Conservation (phyloP, 225 moss, liverwort and hornwort species). For the Climacium dendroides region DNA sequence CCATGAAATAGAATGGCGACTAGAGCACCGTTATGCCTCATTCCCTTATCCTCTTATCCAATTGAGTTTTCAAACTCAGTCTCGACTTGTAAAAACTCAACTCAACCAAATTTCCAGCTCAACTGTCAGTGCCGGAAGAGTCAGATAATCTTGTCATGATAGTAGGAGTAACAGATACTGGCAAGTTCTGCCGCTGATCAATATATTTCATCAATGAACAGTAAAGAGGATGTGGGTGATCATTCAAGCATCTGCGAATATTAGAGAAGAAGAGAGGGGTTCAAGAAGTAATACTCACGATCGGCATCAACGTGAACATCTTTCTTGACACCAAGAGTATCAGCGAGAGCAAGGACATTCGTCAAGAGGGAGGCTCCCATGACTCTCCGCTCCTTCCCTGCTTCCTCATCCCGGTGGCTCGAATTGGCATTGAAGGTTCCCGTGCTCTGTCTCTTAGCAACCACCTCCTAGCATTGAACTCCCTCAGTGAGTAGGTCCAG, state of each 20-base stretch:
- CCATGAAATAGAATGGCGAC: background rate
- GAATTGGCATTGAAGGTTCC: slow-evolving; percentile 6
- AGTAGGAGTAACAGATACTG: background rate
- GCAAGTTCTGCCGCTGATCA: background rate
- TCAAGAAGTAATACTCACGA: slow-evolving; percentile 20
- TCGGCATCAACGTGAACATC: slow-evolving; percentile 28
- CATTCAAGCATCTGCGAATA: background rate
- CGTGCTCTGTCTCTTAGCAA: background rate
- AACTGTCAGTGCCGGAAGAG: background rate
- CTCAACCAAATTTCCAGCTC: background rate
- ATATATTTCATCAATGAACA: background rate
- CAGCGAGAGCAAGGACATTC: slow-evolving; percentile 43
- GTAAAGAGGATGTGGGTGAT: background rate
- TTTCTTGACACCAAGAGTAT: slow-evolving; percentile 37
- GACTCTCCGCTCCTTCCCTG: slow-evolving; percentile 34
- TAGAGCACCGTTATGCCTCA: background rate
- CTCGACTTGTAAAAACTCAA: background rate
- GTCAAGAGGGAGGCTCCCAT: slow-evolving; percentile 42
- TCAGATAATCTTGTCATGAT: background rate
- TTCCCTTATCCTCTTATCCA: background rate
- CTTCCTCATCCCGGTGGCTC: slow-evolving; percentile 38
- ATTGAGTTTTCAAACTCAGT: background rate
- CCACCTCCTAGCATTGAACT: slow-evolving; percentile 1
- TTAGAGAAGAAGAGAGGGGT: background rate
- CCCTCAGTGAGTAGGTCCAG: background rate